phyloP scores from a whole-genome alignment of 257 asterid species.

The Asclepias syriaca region DNA sequence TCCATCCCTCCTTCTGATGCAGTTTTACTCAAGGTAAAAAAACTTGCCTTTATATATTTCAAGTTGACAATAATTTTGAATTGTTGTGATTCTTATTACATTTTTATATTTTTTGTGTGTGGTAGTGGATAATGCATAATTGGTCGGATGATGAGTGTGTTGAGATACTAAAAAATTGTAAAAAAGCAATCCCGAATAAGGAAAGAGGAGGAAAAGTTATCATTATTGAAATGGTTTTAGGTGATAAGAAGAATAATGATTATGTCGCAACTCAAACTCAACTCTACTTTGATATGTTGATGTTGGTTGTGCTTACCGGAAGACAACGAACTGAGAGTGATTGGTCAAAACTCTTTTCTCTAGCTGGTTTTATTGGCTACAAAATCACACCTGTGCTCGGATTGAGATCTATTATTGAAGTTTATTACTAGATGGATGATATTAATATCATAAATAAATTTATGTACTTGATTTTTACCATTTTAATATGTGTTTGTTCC shows the following conservation, averaged over 20 bases:
- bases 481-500: too few relatives aligned
- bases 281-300: constrained; percentile 18
- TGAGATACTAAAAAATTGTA: constrained; percentile 32
- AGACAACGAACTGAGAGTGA: constrained; percentile 39
- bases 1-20: constrained; percentile 15
- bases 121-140: constrained; percentile 32
- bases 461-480: too few relatives aligned
- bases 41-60: too few relatives aligned
- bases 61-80: too few relatives aligned
- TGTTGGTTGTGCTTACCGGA: constrained; percentile 21
- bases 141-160: constrained; percentile 29
- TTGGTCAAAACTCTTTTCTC: constrained; percentile 29
- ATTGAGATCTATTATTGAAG: constrained; percentile 22
- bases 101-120: neutral
- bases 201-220: constrained; percentile 26
- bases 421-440: too few relatives aligned
- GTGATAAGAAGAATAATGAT: constrained; percentile 4
- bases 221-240: constrained; percentile 29
- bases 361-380: constrained; percentile 32
- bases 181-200: constrained; percentile 19
- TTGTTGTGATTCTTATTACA: too few relatives aligned
- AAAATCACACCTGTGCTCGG: constrained; percentile 31
- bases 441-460: too few relatives aligned
- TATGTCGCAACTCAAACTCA: constrained; percentile 4
- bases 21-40: constrained; percentile 15